Evolutionary conservation across 306 rosid genomes (phyloP).

Genomic region (Sesbania bispinosa): DNA sequence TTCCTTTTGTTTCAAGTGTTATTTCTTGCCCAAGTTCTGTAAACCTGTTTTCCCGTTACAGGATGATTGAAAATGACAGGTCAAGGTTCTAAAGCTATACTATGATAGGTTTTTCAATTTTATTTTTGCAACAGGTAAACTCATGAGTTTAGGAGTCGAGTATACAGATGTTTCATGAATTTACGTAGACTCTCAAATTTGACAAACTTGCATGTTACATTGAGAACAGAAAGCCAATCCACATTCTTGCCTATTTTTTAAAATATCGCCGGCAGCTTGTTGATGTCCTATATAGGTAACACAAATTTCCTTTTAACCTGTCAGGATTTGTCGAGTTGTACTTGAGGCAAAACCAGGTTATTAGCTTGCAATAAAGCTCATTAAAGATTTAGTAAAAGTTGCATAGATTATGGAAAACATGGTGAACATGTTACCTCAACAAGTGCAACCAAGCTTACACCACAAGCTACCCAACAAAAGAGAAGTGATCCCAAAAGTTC

Average conservation of each 20-base stretch:
- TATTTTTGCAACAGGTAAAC: background rate
- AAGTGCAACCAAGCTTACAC: constrained; percentile 84
- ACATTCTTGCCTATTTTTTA: background rate
- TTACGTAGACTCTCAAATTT: background rate
- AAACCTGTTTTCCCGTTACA: background rate
- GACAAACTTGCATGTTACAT: background rate
- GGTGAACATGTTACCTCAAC: constrained; percentile 62
- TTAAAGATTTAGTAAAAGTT: constrained; percentile 8
- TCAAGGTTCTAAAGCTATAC: background rate
- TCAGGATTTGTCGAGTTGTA: too few species aligned
- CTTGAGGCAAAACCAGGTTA: background rate
- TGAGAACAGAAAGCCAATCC: background rate
- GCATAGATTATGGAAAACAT: constrained; percentile 6
- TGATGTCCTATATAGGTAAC: background rate
- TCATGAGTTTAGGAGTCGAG: background rate
- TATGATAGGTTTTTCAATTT: constrained; percentile 59
- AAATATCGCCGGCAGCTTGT: background rate
- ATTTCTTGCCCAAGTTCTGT: background rate
- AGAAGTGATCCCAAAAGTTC: constrained; percentile 77
- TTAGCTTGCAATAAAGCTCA: constrained; percentile 26
- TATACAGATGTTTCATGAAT: too few species aligned
- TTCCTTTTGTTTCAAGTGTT: too few species aligned
- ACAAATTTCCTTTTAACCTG: background rate
- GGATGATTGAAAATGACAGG: background rate
- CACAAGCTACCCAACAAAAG: constrained; percentile 91